Conservation (phyloP, 805 yeast genomes). For the Kuraishia hungarica region DNA sequence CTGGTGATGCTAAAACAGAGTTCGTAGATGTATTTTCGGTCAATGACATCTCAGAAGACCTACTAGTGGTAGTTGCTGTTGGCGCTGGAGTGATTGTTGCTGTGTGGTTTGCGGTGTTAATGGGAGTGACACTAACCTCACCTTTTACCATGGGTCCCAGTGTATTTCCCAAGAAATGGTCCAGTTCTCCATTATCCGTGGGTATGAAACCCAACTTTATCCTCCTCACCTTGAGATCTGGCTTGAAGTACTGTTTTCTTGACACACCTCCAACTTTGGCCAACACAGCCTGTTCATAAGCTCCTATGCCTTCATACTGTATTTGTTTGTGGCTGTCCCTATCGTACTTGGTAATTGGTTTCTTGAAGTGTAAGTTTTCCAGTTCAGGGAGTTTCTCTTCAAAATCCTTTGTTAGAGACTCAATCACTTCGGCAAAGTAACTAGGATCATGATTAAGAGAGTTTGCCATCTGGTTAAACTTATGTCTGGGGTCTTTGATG, state of each 20-base stretch:
- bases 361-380: slow-evolving; percentile 21
- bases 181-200: slow-evolving; percentile 1
- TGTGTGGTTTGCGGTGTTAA: not conserved
- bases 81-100: not conserved
- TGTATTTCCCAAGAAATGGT: not conserved
- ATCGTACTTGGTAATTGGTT: slow-evolving; percentile 16
- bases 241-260: slow-evolving; percentile 15
- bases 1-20: not conserved
- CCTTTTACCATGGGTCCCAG: slow-evolving; percentile 1
- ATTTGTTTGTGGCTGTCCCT: not conserved
- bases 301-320: not conserved
- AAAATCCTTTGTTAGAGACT: slow-evolving; percentile 20
- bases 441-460: slow-evolving; percentile 10
- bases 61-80: not conserved
- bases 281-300: slow-evolving; percentile 1
- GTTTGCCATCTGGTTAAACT: slow-evolving; percentile 5
- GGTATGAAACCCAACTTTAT: slow-evolving; percentile 10
- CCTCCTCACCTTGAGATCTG: slow-evolving; percentile 19
- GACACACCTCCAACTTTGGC: slow-evolving; percentile 6
- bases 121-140: not conserved
- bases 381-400: slow-evolving; percentile 15
- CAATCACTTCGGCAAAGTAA: slow-evolving; percentile 9
- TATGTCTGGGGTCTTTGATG: slow-evolving; percentile 2
- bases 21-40: too few relatives aligned
- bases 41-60: not conserved